phyloP scores from a whole-genome alignment of 805 yeast species.

The Kuraishia borneana region DNA sequence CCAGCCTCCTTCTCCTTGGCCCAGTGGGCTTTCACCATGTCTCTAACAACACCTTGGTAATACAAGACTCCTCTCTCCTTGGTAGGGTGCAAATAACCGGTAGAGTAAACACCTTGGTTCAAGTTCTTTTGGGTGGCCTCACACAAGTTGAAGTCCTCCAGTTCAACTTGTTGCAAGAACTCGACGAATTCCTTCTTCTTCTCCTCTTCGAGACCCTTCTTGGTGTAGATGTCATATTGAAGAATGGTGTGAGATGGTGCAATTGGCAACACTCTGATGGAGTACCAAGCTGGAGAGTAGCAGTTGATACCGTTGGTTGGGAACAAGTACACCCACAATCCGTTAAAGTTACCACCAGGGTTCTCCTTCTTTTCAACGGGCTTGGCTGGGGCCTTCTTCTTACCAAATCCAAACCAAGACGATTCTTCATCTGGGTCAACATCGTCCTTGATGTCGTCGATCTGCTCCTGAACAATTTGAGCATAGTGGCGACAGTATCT shows the following conservation, averaged over 20 bases:
- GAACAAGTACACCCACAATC: slow-evolving; percentile 50
- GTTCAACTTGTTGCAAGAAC: slow-evolving; percentile 49
- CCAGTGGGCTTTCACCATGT: slow-evolving; percentile 47
- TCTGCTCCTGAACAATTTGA: slow-evolving; percentile 28
- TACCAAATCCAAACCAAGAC: slow-evolving; percentile 45
- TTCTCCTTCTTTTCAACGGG: slow-evolving; percentile 24
- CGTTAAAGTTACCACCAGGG: slow-evolving; percentile 52
- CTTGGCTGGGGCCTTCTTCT: slow-evolving; percentile 16
- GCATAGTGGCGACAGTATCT: slow-evolving; percentile 56
- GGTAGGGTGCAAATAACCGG: slow-evolving; percentile 48
- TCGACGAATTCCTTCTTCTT: slow-evolving; percentile 53
- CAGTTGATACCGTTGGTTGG: slow-evolving; percentile 55
- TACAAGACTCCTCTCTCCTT: slow-evolving; percentile 50
- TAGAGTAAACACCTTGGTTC: slow-evolving; percentile 46
- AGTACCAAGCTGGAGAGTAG: slow-evolving; percentile 58
- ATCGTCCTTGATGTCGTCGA: slow-evolving; percentile 15
- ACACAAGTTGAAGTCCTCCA: slow-evolving; percentile 52
- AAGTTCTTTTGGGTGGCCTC: slow-evolving; percentile 49
- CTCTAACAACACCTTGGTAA: slow-evolving; percentile 42
- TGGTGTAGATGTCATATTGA: slow-evolving; percentile 51
- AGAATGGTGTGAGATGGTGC: slow-evolving; percentile 41
- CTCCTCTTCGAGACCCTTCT: slow-evolving; percentile 41
- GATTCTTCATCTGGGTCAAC: slow-evolving; percentile 23
- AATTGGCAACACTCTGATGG: slow-evolving; percentile 47
- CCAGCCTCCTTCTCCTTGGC: slow-evolving; percentile 34